Conservation (phyloP, 495 filamentous ascomycete species). For the Penicillium arizonense region DNA sequence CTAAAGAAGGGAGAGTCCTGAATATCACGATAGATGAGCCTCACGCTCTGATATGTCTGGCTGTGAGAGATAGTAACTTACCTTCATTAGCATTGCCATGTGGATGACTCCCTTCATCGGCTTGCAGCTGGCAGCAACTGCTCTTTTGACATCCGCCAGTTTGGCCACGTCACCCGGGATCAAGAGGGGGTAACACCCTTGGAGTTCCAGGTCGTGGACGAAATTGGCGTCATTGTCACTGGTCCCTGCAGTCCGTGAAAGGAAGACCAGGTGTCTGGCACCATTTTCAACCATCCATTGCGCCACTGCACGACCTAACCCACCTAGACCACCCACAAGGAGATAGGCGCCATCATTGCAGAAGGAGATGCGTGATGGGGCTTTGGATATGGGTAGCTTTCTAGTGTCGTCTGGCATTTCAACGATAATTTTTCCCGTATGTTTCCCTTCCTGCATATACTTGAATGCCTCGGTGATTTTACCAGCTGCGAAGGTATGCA, state of each 20-base stretch:
- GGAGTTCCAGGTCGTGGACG: slow-evolving; percentile 30
- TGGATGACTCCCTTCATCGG: slow-evolving; percentile 30
- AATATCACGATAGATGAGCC: no score
- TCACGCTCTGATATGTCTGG: no score
- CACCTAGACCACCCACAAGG: slow-evolving; percentile 48
- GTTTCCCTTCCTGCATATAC: no score
- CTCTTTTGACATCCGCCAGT: slow-evolving; percentile 6
- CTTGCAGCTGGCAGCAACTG: not conserved
- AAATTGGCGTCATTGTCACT: slow-evolving; percentile 17
- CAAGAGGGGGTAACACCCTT: slow-evolving; percentile 14
- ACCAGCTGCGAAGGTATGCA: no score
- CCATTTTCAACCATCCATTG: slow-evolving; percentile 56
- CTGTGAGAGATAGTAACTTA: not conserved
- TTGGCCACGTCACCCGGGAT: slow-evolving; percentile 15
- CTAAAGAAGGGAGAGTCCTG: no score
- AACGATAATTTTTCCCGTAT: no score
- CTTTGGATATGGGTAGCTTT: no score
- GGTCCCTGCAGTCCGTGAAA: slow-evolving; percentile 22
- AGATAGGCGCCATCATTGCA: slow-evolving; percentile 30
- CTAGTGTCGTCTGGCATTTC: no score
- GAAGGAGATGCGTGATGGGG: no score
- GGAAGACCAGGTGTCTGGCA: slow-evolving; percentile 51
- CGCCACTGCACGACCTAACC: slow-evolving; percentile 54
- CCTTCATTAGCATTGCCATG: slow-evolving; percentile 27
- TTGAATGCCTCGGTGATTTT: no score